Evolutionary conservation across 441 rosid species (phyloP).

Genomic region (Isatis lusitanica): DNA sequence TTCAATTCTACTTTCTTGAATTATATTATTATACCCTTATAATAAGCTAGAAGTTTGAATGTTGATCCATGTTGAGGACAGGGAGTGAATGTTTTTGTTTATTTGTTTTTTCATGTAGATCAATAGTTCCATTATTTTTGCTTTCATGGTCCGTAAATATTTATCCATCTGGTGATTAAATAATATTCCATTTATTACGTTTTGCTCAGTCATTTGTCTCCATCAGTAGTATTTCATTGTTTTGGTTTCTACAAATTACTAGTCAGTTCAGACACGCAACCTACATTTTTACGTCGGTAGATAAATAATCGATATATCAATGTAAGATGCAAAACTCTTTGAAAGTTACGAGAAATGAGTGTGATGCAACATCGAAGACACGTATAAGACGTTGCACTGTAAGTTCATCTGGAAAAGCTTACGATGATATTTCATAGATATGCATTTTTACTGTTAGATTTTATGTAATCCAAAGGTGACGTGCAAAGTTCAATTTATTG

Average conservation of each 20-base stretch:
- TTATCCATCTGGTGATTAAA: neutral
- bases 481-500: slow-evolving; percentile 2
- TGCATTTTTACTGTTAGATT: neutral
- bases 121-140: neutral
- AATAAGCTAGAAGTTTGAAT: neutral
- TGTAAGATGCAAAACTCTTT: neutral
- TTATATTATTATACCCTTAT: neutral
- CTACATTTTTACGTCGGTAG: neutral
- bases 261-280: neutral
- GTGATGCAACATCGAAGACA: neutral
- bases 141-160: neutral
- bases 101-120: neutral
- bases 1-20: slow-evolving; percentile 6
- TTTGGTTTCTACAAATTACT: neutral
- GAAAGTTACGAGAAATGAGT: neutral
- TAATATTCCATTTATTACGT: neutral
- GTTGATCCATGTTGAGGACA: slow-evolving; percentile 1
- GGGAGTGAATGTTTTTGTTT: neutral
- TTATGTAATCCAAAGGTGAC: neutral
- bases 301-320: neutral
- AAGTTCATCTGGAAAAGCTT: neutral
- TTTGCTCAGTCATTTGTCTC: neutral
- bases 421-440: neutral
- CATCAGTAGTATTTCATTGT: neutral
- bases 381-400: neutral